Evolutionary conservation across 202 grass and related monocot species (phyloP).

Genomic region (Eragrostis tef): DNA sequence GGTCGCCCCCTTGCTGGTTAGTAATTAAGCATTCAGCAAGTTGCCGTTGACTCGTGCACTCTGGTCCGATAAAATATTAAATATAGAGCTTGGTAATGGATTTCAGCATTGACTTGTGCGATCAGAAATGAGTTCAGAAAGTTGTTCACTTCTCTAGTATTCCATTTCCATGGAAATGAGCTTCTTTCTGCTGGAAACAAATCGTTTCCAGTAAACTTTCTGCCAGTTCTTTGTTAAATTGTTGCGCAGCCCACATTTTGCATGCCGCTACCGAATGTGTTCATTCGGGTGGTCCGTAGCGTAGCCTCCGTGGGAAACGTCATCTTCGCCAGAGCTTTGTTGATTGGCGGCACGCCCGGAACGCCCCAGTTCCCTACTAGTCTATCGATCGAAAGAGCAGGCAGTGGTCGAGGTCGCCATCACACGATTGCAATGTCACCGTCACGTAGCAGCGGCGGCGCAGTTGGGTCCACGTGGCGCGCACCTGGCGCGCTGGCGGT

Average conservation of each 20-base stretch:
- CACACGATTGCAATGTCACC: conserved; percentile 30
- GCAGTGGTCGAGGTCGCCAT: conserved; percentile 20
- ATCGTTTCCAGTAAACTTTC: neutral
- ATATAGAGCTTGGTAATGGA: conserved; percentile 16
- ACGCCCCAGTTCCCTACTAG: neutral
- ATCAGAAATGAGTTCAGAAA: neutral
- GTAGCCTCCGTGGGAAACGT: neutral
- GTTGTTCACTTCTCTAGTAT: neutral
- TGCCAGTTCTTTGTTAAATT: neutral
- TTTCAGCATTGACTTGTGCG: conserved; percentile 16
- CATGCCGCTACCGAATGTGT: neutral
- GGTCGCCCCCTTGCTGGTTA: conserved; percentile 3
- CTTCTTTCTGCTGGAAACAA: neutral
- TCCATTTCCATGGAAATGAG: neutral
- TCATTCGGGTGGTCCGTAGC: neutral
- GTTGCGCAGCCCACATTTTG: neutral
- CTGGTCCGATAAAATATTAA: neutral
- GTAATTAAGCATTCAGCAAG: neutral
- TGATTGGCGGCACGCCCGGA: conserved; percentile 15
- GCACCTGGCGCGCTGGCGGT: conserved; percentile 50
- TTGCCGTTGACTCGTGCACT: conserved; percentile 33
- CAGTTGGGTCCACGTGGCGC: conserved; percentile 55
- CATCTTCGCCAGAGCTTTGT: neutral
- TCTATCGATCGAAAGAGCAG: conserved; percentile 8
- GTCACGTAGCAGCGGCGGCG: conserved; percentile 38